A percentile compares a stretch with the other conserved stretches of the same genome.
Evolutionary conservation across 169 alveolate species (phyloP).

Genomic region (Theileria luwenshuni): DNA sequence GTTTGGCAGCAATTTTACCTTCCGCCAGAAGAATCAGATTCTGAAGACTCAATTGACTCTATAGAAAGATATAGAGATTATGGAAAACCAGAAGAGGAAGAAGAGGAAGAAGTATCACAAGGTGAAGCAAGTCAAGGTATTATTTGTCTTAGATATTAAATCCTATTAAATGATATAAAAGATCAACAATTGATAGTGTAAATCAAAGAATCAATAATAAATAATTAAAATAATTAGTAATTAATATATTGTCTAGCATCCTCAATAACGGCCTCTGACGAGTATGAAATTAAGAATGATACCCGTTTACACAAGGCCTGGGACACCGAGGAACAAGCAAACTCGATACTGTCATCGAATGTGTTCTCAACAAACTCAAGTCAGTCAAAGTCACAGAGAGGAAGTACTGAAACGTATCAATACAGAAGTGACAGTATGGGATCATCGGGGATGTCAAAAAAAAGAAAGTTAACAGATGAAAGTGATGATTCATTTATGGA

Average conservation of each 20-base stretch:
- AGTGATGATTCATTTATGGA: background rate
- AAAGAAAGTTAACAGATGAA: background rate
- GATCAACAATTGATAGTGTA: conserved; percentile 4
- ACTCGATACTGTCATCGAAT: conserved; percentile 27
- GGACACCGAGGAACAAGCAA: conserved; percentile 4
- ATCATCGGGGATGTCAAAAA: background rate
- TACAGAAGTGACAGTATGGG: background rate
- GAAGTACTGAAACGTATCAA: background rate
- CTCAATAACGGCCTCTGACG: conserved; percentile 2
- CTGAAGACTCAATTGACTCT: conserved; percentile 48
- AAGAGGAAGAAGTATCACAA: background rate
- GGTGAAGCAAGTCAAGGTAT: conserved; percentile 16
- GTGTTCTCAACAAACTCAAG: conserved; percentile 16
- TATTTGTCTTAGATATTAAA: background rate
- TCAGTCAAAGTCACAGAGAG: background rate
- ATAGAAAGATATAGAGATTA: conserved; percentile 45
- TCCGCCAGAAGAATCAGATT: conserved; percentile 50
- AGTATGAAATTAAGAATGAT: background rate
- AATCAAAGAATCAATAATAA: background rate
- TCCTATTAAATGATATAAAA: background rate
- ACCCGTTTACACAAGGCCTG: conserved; percentile 25
- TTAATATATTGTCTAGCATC: conserved; percentile 1
- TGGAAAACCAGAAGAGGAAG: conserved; percentile 20
- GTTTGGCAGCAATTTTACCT: conserved; percentile 67
- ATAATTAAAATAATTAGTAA: background rate